These are phyloP conservation scores for Thielaviopsis ethacetica DNA, from an alignment of 2,329 filamentous ascomycete species.

Conservation along the genomic window DNA sequence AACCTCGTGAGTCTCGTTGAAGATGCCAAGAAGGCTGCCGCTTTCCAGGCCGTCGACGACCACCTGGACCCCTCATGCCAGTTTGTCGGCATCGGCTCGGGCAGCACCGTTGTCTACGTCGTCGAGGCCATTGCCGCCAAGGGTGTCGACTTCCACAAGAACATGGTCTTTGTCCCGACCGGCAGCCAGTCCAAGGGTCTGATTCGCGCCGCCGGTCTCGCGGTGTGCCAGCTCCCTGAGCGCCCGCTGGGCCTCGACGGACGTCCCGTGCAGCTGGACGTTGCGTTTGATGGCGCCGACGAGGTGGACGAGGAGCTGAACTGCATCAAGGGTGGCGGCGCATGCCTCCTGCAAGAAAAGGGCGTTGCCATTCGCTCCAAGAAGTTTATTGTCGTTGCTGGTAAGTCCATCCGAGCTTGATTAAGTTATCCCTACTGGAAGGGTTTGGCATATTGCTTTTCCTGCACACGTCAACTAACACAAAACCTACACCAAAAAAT, in stretches of 20 bases:
- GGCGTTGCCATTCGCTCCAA: constrained; percentile 71
- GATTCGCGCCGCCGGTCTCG: constrained; percentile 63
- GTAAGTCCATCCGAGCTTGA: constrained; percentile 26
- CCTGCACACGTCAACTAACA: neutral
- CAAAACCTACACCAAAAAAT: too few relatives aligned
- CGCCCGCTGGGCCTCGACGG: constrained; percentile 40
- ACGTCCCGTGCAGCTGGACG: constrained; percentile 47
- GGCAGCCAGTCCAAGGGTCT: constrained; percentile 82
- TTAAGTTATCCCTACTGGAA: neutral
- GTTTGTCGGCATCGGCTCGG: constrained; percentile 65
- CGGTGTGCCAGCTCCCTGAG: constrained; percentile 61
- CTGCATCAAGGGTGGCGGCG: constrained; percentile 93
- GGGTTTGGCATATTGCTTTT: constrained; percentile 8
- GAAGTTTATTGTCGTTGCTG: constrained; percentile 76
- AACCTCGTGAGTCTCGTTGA: constrained; percentile 36
- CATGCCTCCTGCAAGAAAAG: constrained; percentile 97
- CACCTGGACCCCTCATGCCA: constrained; percentile 47
- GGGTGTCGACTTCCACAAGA: constrained; percentile 32
- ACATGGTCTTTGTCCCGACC: constrained; percentile 80
- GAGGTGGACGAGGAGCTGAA: constrained; percentile 92
- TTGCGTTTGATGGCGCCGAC: constrained; percentile 91
- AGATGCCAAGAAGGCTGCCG: constrained; percentile 58
- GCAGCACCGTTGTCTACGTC: constrained; percentile 69
- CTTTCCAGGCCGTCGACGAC: constrained; percentile 55
- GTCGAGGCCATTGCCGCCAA: constrained; percentile 62